Conservation (phyloP, 2,329 filamentous ascomycete genomes). For the Alternaria panax region DNA sequence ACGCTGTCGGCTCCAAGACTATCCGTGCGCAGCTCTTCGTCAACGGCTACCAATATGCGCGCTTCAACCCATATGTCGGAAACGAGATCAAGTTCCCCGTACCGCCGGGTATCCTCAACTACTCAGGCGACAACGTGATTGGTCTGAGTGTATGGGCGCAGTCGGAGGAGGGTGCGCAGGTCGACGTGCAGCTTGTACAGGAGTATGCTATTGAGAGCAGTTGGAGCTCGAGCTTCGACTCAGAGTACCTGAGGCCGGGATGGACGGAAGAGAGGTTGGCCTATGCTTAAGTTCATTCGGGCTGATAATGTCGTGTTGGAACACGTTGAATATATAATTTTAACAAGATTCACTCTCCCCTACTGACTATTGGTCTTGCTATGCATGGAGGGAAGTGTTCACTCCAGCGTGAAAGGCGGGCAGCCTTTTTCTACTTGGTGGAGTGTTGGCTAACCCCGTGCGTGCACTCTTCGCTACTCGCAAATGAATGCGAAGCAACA, state of each 20-base stretch:
- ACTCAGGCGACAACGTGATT: conserved; percentile 65
- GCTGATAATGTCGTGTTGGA: too few relatives aligned
- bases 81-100: conserved; percentile 68
- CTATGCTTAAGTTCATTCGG: conserved; percentile 31
- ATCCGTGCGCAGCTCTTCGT: conserved; percentile 66
- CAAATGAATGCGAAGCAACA: too few relatives aligned
- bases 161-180: conserved; percentile 58
- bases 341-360: too few relatives aligned
- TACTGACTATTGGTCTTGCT: too few relatives aligned
- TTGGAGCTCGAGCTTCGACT: conserved; percentile 60
- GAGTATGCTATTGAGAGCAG: conserved; percentile 63
- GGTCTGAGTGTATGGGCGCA: conserved; percentile 68
- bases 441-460: too few relatives aligned
- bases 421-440: too few relatives aligned
- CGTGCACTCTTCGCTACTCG: too few relatives aligned
- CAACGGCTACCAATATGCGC: conserved; percentile 71
- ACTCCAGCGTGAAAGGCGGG: too few relatives aligned
- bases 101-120: conserved; percentile 65
- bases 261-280: conserved; percentile 54
- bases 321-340: too few relatives aligned
- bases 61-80: conserved; percentile 67
- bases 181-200: conserved; percentile 61
- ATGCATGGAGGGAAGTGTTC: too few relatives aligned
- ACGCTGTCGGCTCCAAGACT: conserved; percentile 53
- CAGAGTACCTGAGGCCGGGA: conserved; percentile 58